A percentile compares a stretch with the other conserved stretches of the same genome.
Conservation (phyloP, 2,329 filamentous ascomycete species). For the Hypoxylon sp. region DNA sequence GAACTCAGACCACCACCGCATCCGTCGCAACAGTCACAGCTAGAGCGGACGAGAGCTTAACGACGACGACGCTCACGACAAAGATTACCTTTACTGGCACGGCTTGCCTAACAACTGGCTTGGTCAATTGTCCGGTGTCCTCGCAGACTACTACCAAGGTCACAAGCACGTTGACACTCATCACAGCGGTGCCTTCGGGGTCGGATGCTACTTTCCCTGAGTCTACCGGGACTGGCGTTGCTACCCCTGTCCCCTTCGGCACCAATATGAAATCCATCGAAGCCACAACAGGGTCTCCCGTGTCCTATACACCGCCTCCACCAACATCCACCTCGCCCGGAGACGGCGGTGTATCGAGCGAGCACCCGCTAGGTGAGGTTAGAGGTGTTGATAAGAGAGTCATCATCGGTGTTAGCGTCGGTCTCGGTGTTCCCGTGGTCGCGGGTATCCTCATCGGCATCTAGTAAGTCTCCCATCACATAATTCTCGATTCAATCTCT, state of each 20-base stretch:
- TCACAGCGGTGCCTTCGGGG: slow-evolving; percentile 59
- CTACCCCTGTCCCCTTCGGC: slow-evolving; percentile 61
- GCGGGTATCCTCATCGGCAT: slow-evolving; percentile 50
- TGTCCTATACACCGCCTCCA: slow-evolving; percentile 60
- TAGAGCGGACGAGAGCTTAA: slow-evolving; percentile 51
- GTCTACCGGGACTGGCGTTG: slow-evolving; percentile 53
- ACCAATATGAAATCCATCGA: slow-evolving; percentile 55
- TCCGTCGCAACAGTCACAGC: slow-evolving; percentile 45
- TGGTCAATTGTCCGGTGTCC: slow-evolving; percentile 66
- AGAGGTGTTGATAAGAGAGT: slow-evolving; percentile 60
- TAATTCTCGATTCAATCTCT: neutral
- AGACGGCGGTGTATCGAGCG: slow-evolving; percentile 42
- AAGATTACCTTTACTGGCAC: slow-evolving; percentile 61
- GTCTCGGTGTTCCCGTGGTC: slow-evolving; percentile 60
- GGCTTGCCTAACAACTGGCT: slow-evolving; percentile 59
- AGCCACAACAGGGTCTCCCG: slow-evolving; percentile 61
- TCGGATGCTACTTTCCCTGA: slow-evolving; percentile 58
- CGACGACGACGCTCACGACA: slow-evolving; percentile 59
- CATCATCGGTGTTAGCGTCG: slow-evolving; percentile 65
- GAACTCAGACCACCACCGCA: slow-evolving; percentile 41
- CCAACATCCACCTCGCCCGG: slow-evolving; percentile 30
- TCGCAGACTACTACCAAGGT: slow-evolving; percentile 62
- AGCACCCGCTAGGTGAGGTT: slow-evolving; percentile 42
- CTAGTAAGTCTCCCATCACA: slow-evolving; percentile 52
- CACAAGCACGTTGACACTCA: slow-evolving; percentile 58